Base-by-base conservation (phyloP, 768 basidiomycete genomes). In the Panaeolus cyanescens region DNA sequence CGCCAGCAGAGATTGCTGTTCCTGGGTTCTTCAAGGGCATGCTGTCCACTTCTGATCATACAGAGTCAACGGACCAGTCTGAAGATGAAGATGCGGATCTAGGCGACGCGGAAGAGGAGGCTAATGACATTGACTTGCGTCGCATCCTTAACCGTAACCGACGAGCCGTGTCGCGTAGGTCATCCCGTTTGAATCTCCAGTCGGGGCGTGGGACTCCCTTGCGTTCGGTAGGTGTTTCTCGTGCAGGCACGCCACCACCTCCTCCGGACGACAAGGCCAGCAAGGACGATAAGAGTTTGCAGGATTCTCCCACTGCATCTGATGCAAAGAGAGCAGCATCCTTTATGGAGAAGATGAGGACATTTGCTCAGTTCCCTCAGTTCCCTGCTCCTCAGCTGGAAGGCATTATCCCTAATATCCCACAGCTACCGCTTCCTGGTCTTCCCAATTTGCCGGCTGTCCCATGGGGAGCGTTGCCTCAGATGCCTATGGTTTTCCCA, bases 401-500 rank as follows among this genome's bases (percentile, higher is more conserved):
- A 15, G 78, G 77, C 15, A 77, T 80, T 33, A 79, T 80, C 39
- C 78, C 79, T 15, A 77, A 78, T 59, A 77, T 81, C 25, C 74
- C 78, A 67, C 83, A 74, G 68, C 80, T 74, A 68, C 86, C 76
- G 72, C 76, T 71, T n/a, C 85, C 84, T 8, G 45, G 45, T 80
- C 75, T 91, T n/a, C 88, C 85, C 5, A 88, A 85, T 62, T 83
- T 92, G 59, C 86, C 88, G 28, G 78, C 81, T 37, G 83, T 87
- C 54, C 83, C 84, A 32, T 88, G 87, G 88, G 79, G 71, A 45
- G 81, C 82, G 28, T 69, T 90, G 15, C 87, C 87, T 4, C 88
- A 89, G 62, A 80, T 90, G 59, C 89, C 89, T 2, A 79, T 91
- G 74, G 89, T 91, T 12, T 93, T 94, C 82, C 91, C 92, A 17